phyloP scores from a whole-genome alignment of 768 basidiomycete species.

The Suillus hirtellus region DNA sequence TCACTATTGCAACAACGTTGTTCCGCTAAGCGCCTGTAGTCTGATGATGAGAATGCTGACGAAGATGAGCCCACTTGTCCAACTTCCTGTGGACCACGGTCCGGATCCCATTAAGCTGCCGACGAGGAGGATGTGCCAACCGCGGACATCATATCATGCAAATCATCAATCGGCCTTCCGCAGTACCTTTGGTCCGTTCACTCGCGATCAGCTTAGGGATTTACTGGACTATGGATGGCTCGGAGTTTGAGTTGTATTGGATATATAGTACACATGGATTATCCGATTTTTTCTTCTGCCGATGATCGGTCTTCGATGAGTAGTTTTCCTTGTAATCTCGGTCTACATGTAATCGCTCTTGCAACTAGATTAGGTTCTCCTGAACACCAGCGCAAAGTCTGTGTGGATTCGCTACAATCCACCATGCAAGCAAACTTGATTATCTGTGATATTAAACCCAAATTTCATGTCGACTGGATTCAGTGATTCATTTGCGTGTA shows the following conservation, averaged over 20 bases:
- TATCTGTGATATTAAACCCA: not conserved
- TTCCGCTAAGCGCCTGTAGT: not conserved
- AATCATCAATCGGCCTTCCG: not conserved
- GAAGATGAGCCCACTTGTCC: not conserved
- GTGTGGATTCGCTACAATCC: not conserved
- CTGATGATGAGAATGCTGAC: not conserved
- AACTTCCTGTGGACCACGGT: not conserved
- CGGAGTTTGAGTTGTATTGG: not conserved
- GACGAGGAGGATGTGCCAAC: not conserved
- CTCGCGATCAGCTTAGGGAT: not conserved
- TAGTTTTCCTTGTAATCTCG: not conserved
- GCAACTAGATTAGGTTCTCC: not conserved
- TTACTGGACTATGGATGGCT: not conserved
- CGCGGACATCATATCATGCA: not conserved
- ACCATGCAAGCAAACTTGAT: not conserved
- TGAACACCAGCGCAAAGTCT: not conserved
- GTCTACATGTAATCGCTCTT: not conserved
- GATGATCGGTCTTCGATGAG: not conserved
- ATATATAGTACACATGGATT: not conserved
- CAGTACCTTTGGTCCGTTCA: not conserved
- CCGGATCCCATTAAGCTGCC: not conserved
- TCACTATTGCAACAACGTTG: not conserved
- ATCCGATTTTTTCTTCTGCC: not conserved
- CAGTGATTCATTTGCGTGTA: not conserved
- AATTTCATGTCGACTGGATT: not conserved